These are phyloP conservation scores for Microbotryum violaceum DNA, from an alignment of 1,284 basidiomycete genomes.

Conservation along the genomic window DNA sequence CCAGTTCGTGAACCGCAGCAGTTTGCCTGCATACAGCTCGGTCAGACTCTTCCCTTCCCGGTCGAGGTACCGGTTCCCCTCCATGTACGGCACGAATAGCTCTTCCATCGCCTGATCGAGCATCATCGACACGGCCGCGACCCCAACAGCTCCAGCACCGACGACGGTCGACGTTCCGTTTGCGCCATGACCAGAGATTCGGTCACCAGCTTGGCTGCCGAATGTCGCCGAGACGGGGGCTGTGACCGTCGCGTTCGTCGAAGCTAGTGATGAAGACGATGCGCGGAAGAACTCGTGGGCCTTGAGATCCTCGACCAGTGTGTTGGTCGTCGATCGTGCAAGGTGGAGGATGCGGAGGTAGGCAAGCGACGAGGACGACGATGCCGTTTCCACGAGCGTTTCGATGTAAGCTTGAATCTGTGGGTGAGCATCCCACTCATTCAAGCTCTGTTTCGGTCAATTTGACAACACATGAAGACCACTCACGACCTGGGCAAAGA, in stretches of 20 bases:
- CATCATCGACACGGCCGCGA: slow-evolving; percentile 60
- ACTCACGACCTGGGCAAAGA: slow-evolving; percentile 92
- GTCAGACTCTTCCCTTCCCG: slow-evolving; percentile 80
- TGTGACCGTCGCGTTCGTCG: not conserved
- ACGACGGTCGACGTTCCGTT: slow-evolving; percentile 4
- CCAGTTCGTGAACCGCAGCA: slow-evolving; percentile 73
- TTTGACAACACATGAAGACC: not conserved
- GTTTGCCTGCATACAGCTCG: slow-evolving; percentile 68
- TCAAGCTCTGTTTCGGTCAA: no score
- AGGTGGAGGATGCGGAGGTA: slow-evolving; percentile 87
- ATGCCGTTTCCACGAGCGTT: slow-evolving; percentile 64
- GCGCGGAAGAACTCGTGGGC: slow-evolving; percentile 66
- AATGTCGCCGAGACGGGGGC: slow-evolving; percentile 3
- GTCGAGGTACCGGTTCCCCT: slow-evolving; percentile 85
- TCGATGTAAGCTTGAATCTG: slow-evolving; percentile 95
- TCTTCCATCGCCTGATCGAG: slow-evolving; percentile 93
- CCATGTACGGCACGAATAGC: slow-evolving; percentile 83
- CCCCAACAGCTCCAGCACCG: slow-evolving; percentile 15
- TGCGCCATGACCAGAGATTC: not conserved
- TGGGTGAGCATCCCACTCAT: slow-evolving; percentile 55
- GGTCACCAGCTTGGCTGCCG: not conserved
- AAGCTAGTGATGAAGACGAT: slow-evolving; percentile 39
- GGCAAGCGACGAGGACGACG: slow-evolving; percentile 72
- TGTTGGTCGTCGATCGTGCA: slow-evolving; percentile 68
- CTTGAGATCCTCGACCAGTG: slow-evolving; percentile 86